Evolutionary conservation across 2,329 filamentous ascomycete species (phyloP).

Genomic region (Fusarium concolor): DNA sequence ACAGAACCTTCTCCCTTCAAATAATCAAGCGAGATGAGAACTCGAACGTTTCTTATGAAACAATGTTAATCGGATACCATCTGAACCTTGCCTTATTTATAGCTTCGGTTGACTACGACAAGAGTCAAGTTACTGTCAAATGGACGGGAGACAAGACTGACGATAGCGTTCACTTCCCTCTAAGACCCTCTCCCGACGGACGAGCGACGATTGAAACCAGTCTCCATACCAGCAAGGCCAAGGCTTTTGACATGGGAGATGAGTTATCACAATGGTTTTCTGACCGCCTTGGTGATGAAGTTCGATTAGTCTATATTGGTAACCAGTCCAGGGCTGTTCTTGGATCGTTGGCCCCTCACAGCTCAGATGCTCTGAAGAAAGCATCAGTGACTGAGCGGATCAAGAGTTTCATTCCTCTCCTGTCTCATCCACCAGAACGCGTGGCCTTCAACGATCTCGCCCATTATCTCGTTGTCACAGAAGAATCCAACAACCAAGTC

Average conservation of each 20-base stretch:
- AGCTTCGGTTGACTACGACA: conserved; percentile 17
- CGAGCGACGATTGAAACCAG: conserved; percentile 9
- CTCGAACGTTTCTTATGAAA: conserved; percentile 16
- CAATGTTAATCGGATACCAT: conserved; percentile 41
- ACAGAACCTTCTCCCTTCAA: conserved; percentile 42
- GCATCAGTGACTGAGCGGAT: neutral
- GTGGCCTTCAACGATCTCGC: conserved; percentile 40
- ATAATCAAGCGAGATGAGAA: conserved; percentile 21
- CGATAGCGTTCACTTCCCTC: conserved; percentile 28
- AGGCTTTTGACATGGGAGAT: conserved; percentile 41
- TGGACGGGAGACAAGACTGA: neutral
- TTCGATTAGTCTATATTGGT: conserved; percentile 37
- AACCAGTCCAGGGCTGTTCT: conserved; percentile 39
- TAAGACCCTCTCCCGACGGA: conserved; percentile 8
- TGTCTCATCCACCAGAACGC: conserved; percentile 14
- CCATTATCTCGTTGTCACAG: conserved; percentile 42
- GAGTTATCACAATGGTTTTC: conserved; percentile 37
- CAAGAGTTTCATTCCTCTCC: conserved; percentile 12
- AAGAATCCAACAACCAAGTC: conserved; percentile 41
- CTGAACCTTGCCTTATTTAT: conserved; percentile 36
- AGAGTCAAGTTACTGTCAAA: neutral
- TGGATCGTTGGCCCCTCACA: conserved; percentile 43
- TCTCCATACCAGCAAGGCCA: conserved; percentile 32
- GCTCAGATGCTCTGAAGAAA: conserved; percentile 26
- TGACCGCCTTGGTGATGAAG: conserved; percentile 32